Evolutionary conservation across 2,329 filamentous ascomycete species (phyloP), one percentile per base, ranked within the genome.

Genomic region (Ceratocystis colombiana): DNA sequence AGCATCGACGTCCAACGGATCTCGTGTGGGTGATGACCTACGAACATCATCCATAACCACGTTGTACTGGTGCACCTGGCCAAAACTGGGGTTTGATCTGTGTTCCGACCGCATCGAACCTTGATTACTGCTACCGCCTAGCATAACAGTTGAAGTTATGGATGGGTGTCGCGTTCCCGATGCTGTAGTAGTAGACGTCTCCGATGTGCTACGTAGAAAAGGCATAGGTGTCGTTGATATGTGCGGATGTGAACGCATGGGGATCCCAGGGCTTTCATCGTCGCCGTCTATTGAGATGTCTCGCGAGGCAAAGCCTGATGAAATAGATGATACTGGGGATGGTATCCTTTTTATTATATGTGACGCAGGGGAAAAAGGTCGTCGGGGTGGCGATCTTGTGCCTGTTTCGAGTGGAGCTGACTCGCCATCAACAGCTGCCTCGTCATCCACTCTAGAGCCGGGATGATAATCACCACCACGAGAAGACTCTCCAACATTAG

Each of bases 31-130:
- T 20, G 46, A 30, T 41, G 61, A 63, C 25, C 48, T 64, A 28
- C 61, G 61, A 15, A 66, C 65, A 22, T 64, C 61, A 28, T 66
- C 65, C n/a, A 66, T 17, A 20, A 64, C 57, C 44, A 85, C 80
- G 67, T 76, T 82, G 66, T 84, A 82, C 44, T 84, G 82, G 67
- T 80, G 76, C 25, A 87, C 84, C 65, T 78, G 78, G 22, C 84
- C 84, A 65, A 81, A 79, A 66, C 78, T 84, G 1, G 81, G 79
- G 6, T 81, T 79, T 44, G 79, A 76, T 61, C 83, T 80, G 25
- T 79, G 30, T 74, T 46, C 72, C 71, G 45, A 61, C 69, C 62
- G 71, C 73, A 59, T 70, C 73, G 69, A 76, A 73, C 63, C 79
- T 76, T 50, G 75, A 71, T 25, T 79, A 76, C 25, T 74, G 78